A percentile compares a stretch with the other conserved stretches of the same genome.
phyloP scores from a whole-genome alignment of 108 stramenopile genomes.

The Schizochytrium sp. region DNA sequence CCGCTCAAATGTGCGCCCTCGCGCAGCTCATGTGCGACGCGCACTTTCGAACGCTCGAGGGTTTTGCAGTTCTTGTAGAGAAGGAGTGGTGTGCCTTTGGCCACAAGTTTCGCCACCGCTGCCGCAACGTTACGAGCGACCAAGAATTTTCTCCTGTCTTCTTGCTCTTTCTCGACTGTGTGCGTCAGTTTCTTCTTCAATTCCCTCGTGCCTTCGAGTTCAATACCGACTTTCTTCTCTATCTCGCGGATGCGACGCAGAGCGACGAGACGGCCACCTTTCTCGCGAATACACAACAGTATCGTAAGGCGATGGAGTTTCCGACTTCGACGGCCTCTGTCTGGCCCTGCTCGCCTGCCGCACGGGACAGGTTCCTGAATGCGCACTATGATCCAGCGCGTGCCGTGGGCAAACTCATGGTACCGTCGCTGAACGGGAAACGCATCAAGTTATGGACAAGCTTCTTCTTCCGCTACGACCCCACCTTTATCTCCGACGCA shows the following conservation, averaged over 20 bases:
- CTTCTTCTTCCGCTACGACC: neutral
- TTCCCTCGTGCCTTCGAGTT: conserved; percentile 50
- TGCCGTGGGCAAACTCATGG: neutral
- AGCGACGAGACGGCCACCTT: conserved; percentile 52
- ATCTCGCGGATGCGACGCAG: conserved; percentile 41
- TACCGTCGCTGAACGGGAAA: neutral
- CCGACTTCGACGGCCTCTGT: neutral
- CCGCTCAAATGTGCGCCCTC: conserved; percentile 43
- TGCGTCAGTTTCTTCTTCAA: conserved; percentile 29
- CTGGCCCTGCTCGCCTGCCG: neutral
- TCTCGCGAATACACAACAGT: conserved; percentile 45
- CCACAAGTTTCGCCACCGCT: conserved; percentile 41
- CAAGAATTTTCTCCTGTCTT: conserved; percentile 47
- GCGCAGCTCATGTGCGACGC: conserved; percentile 49
- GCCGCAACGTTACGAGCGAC: neutral
- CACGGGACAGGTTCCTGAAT: neutral
- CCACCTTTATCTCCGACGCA: neutral
- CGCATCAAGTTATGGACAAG: neutral
- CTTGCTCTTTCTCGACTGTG: conserved; percentile 38
- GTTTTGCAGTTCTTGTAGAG: conserved; percentile 45
- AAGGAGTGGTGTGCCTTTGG: conserved; percentile 58
- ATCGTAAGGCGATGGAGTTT: conserved; percentile 18
- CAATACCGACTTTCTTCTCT: conserved; percentile 38
- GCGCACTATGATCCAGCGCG: neutral
- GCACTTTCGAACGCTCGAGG: conserved; percentile 49